Evolutionary conservation across 306 rosid species (phyloP).

Genomic region (Trichosanthes truncata): DNA sequence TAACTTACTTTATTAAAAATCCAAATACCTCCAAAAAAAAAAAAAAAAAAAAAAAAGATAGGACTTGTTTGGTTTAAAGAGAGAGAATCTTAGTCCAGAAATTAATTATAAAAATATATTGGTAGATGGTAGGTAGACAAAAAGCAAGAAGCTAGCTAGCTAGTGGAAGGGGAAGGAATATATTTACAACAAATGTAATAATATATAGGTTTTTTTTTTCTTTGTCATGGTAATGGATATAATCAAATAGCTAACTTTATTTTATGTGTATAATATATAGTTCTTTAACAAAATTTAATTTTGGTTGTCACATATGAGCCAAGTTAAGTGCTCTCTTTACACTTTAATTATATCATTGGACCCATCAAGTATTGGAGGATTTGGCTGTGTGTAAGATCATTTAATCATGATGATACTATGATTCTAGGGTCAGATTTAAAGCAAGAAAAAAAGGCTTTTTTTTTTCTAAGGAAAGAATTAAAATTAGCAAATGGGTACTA

Average conservation of each 20-base stretch:
- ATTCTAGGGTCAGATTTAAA: conserved; percentile 5
- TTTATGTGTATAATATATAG: conserved; percentile 1
- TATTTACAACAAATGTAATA: background rate
- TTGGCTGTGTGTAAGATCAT: conserved; percentile 8
- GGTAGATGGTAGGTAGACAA: conserved; percentile 14
- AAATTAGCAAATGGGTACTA: background rate
- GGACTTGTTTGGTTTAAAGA: background rate
- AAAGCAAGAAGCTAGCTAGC: conserved; percentile 13
- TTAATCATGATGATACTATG: conserved; percentile 8
- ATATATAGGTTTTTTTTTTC: conserved; percentile 1
- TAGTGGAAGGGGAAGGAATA: conserved; percentile 10
- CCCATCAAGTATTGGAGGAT: conserved; percentile 7
- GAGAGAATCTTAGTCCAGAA: conserved; percentile 5
- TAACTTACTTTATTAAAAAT: background rate
- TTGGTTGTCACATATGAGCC: conserved; percentile 8
- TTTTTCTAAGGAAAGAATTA: background rate
- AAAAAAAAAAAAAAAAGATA: background rate
- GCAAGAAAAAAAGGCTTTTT: background rate
- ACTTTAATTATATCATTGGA: background rate
- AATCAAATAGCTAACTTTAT: background rate
- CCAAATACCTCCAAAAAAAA: background rate
- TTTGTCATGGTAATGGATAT: background rate
- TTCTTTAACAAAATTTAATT: background rate
- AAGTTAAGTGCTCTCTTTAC: conserved; percentile 11
- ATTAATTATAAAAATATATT: background rate